Evolutionary conservation across 768 basidiomycete species (phyloP).

Genomic region (Royoungia palumana): DNA sequence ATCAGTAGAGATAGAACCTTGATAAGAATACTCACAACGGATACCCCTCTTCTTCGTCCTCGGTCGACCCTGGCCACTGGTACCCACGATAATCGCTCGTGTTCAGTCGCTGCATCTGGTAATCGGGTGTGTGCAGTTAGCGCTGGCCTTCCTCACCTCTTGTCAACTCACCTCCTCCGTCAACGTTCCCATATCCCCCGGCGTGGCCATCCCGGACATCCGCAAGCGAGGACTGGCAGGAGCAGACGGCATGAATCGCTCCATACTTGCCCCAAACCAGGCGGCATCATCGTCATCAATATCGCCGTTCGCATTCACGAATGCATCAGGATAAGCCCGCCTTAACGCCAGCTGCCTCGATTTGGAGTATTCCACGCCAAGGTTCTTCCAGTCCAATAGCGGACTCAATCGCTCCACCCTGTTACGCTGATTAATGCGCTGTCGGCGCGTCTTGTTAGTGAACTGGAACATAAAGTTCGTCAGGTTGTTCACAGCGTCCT

Average conservation of each 20-base stretch:
- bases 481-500: constrained; percentile 87
- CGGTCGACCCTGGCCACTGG: constrained; percentile 52
- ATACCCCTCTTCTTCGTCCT: constrained; percentile 90
- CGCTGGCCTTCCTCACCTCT: not conserved
- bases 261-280: constrained; percentile 50
- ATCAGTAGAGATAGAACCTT: constrained; percentile 5
- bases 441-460: constrained; percentile 81
- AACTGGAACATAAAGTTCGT: constrained; percentile 73
- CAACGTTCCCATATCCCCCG: constrained; percentile 88
- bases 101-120: constrained; percentile 77
- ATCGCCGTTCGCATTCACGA: constrained; percentile 58
- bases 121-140: not conserved
- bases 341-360: constrained; percentile 87
- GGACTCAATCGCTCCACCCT: constrained; percentile 93
- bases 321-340: constrained; percentile 93
- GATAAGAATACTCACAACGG: constrained; percentile 63
- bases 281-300: constrained; percentile 43
- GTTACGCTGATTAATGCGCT: constrained; percentile 98
- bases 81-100: constrained; percentile 80
- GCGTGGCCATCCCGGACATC: constrained; percentile 75
- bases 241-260: constrained; percentile 69
- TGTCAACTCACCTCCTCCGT: constrained; percentile 66
- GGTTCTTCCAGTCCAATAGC: constrained; percentile 95
- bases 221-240: constrained; percentile 86
- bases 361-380: constrained; percentile 97